Evolutionary conservation across 352 stramenopile genomes (phyloP).

Genomic region (Phytopythium chamaehyphon): DNA sequence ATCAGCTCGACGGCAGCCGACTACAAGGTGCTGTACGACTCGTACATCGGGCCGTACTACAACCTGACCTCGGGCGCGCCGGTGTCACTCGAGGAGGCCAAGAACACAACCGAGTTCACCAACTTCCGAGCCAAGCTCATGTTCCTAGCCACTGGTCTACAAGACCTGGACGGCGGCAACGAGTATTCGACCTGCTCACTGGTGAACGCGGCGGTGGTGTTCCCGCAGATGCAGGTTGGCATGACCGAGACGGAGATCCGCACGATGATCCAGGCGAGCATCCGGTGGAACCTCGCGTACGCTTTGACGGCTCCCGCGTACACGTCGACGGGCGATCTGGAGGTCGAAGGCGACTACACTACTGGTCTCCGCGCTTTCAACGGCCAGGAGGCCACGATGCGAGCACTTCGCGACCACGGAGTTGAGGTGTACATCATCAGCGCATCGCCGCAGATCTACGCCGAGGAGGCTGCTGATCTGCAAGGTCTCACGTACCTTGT

Average conservation of each 20-base stretch:
- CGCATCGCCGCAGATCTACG: slow-evolving; percentile 48
- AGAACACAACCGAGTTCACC: slow-evolving; percentile 34
- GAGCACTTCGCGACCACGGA: slow-evolving; percentile 29
- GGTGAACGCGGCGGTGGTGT: slow-evolving; percentile 50
- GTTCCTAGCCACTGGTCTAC: slow-evolving; percentile 40
- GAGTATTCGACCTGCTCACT: slow-evolving; percentile 28
- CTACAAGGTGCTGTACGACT: slow-evolving; percentile 50
- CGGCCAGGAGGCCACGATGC: slow-evolving; percentile 56
- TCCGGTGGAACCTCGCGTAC: slow-evolving; percentile 46
- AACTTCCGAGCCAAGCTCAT: slow-evolving; percentile 59
- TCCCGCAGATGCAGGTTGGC: slow-evolving; percentile 45
- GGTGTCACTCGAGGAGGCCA: slow-evolving; percentile 26
- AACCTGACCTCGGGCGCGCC: slow-evolving; percentile 26
- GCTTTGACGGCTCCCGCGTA: slow-evolving; percentile 31
- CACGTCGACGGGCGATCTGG: slow-evolving; percentile 31
- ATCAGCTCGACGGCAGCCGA: slow-evolving; percentile 27
- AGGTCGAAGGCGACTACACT: slow-evolving; percentile 37
- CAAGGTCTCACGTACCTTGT: slow-evolving; percentile 50
- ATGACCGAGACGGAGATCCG: slow-evolving; percentile 55
- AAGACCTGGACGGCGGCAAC: slow-evolving; percentile 43
- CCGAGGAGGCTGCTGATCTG: slow-evolving; percentile 36
- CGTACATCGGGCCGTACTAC: slow-evolving; percentile 44
- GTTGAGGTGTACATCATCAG: slow-evolving; percentile 61
- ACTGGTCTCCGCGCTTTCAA: slow-evolving; percentile 59
- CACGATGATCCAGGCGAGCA: slow-evolving; percentile 35